Percentiles rank a stretch among this genome's conserved stretches.
These are phyloP conservation scores for Tagetes erecta DNA, from an alignment of 129 eudicot genomes.

Conservation along the genomic window DNA sequence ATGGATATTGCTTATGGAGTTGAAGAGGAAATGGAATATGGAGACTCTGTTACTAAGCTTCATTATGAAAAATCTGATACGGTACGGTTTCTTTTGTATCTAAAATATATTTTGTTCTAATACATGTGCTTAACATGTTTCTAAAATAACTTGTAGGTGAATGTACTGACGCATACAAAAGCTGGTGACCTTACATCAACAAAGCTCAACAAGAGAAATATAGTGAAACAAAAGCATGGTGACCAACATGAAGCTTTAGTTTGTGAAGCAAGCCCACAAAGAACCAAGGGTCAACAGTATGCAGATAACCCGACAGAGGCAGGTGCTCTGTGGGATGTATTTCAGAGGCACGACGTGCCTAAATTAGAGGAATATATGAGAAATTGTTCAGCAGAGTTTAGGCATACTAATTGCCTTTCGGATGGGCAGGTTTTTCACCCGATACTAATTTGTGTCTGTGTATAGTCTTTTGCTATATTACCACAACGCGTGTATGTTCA, in stretches of 20 bases:
- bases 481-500: not conserved
- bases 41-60: slow-evolving; percentile 61
- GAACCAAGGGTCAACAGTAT: slow-evolving; percentile 4
- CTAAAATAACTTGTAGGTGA: slow-evolving; percentile 38
- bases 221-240: slow-evolving; percentile 29
- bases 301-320: slow-evolving; percentile 20
- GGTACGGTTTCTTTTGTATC: slow-evolving; percentile 31
- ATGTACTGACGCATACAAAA: slow-evolving; percentile 51
- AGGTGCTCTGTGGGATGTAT: slow-evolving; percentile 65
- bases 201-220: slow-evolving; percentile 3
- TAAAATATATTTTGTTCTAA: not conserved
- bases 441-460: no score
- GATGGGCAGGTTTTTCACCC: slow-evolving; percentile 33
- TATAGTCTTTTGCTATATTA: no score
- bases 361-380: slow-evolving; percentile 40
- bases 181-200: slow-evolving; percentile 3
- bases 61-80: slow-evolving; percentile 63
- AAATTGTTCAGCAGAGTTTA: slow-evolving; percentile 39
- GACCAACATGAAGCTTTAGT: slow-evolving; percentile 32
- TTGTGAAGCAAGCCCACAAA: slow-evolving; percentile 3
- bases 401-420: slow-evolving; percentile 33
- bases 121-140: not conserved
- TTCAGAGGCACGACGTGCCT: slow-evolving; percentile 44
- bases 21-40: slow-evolving; percentile 45
- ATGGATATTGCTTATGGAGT: slow-evolving; percentile 62